phyloP scores from a whole-genome alignment of 495 filamentous ascomycete species.

The Monascus purpureus region DNA sequence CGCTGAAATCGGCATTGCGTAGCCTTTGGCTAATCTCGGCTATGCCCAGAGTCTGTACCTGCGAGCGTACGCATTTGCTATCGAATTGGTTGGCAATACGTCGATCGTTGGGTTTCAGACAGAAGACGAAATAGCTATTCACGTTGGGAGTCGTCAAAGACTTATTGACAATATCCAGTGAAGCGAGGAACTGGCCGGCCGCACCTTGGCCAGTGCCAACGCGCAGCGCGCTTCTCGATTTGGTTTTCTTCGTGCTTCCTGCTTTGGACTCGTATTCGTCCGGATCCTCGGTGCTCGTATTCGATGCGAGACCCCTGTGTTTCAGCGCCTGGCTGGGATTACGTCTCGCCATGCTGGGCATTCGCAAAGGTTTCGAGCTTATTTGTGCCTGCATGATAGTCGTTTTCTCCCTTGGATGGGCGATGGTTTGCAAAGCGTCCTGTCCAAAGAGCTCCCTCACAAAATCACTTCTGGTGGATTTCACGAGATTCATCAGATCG shows the following conservation, averaged over 20 bases:
- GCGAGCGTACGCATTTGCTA: conserved; percentile 90
- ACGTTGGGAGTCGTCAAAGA: conserved; percentile 66
- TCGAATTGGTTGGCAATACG: conserved; percentile 98
- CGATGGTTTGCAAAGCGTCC: conserved; percentile 76
- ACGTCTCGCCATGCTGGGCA: conserved; percentile 79
- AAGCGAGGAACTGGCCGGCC: conserved; percentile 79
- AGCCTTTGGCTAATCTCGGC: conserved; percentile 91
- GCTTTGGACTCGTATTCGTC: conserved; percentile 39
- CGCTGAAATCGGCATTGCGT: conserved; percentile 82
- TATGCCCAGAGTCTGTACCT: conserved; percentile 91
- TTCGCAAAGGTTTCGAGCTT: conserved; percentile 82
- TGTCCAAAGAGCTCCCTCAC: conserved; percentile 84
- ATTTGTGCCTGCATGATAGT: conserved; percentile 94
- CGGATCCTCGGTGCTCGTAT: conserved; percentile 29
- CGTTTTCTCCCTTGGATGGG: conserved; percentile 78
- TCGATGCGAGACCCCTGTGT: conserved; percentile 5
- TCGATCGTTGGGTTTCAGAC: conserved; percentile 91
- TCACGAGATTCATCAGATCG: conserved; percentile 91
- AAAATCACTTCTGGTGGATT: conserved; percentile 73
- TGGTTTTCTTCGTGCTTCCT: conserved; percentile 21
- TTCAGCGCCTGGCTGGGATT: conserved; percentile 40
- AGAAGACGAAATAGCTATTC: conserved; percentile 94
- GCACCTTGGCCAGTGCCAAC: conserved; percentile 62
- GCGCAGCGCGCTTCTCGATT: conserved; percentile 18
- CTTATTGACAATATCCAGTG: conserved; percentile 77